A percentile compares a stretch with the other conserved stretches of the same genome.
phyloP scores from a whole-genome alignment of 2,329 filamentous ascomycete genomes.

The Alternaria longipes region DNA sequence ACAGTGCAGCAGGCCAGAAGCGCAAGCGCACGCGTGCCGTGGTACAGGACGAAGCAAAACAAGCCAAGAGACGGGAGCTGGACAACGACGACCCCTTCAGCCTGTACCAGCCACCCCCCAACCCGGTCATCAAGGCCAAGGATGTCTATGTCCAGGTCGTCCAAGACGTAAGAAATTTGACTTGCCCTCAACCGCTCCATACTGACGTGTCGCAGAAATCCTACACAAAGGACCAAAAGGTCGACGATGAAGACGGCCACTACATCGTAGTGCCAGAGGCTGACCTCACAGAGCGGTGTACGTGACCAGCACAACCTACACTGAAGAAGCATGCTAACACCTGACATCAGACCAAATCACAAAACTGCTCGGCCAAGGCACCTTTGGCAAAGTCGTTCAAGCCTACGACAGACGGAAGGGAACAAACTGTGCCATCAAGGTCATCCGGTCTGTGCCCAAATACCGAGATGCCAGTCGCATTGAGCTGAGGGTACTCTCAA shows the following conservation, averaged over 20 bases:
- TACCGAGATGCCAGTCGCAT: conserved; percentile 96
- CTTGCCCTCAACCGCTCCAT: not conserved
- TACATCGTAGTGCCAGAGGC: conserved; percentile 92
- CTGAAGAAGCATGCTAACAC: conserved; percentile 23
- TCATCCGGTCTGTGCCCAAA: conserved; percentile 97
- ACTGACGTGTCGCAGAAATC: conserved; percentile 53
- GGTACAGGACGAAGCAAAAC: conserved; percentile 80
- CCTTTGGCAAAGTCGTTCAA: conserved; percentile 97
- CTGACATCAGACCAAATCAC: conserved; percentile 77
- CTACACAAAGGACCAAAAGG: conserved; percentile 69
- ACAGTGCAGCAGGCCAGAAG: conserved; percentile 79
- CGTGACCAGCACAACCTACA: conserved; percentile 50
- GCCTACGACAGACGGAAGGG: conserved; percentile 81
- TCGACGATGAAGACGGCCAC: conserved; percentile 96
- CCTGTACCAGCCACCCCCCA: conserved; percentile 85
- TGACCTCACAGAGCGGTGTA: conserved; percentile 88
- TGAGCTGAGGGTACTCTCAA: conserved; percentile 90
- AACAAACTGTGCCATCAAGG: conserved; percentile 92
- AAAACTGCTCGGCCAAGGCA: conserved; percentile 92
- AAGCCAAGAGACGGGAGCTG: conserved; percentile 69
- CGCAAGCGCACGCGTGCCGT: conserved; percentile 87
- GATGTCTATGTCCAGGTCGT: conserved; percentile 67
- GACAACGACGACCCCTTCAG: conserved; percentile 76
- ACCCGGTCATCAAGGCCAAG: conserved; percentile 88
- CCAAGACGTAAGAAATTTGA: conserved; percentile 61